Evolutionary conservation across 805 yeast species (phyloP), one percentile per base, ranked within the genome.

Genomic region (Saccharomycopsis malanga): DNA sequence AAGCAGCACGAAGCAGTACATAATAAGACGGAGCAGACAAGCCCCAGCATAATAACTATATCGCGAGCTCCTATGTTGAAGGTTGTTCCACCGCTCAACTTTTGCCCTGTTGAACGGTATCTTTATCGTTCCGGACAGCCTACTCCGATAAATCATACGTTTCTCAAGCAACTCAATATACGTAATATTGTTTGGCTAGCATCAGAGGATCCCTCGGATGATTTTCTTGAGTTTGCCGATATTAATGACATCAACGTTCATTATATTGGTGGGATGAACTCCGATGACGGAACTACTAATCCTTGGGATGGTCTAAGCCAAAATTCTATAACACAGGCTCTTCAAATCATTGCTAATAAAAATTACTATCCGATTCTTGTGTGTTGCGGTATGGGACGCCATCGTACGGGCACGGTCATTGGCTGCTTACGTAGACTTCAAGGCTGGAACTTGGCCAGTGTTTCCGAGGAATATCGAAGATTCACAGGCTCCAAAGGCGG

Each of bases 361-460:
- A 72, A 76, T n/a, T 78, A 80, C 61, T 86, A 87, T 58, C 98
- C 98, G 0, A 58, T 93, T 52, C 67, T 93, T 43, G 89, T 89
- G 3, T 93, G 98, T 63, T 93, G 98, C 58, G 96, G 97, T 12
- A 93, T 93, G 98, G 98, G 98, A 0, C 71, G 98, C 56, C 98
- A 91, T 63, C 72, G 98, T 54, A 89, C 98, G 0, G 98, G 98
- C 1, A 89, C 98, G 0, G 96, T 93, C 2, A 79, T 93, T 50
- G 98, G 98, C 1, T 91, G 98, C 63, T 67, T 91, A 40, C 70
- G 98, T 53, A 73, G 96, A 50, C 68, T 93, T 17, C 97, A 93
- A 71, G 91, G 94, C n/a, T 91, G 98, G 98, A 93, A 94, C 59
- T 68, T 91, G 60, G 96, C 98, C 9, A 66, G 84, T 61, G 93